phyloP scores from a whole-genome alignment of 2,329 filamentous ascomycete species.

The Apiospora malaysiana region DNA sequence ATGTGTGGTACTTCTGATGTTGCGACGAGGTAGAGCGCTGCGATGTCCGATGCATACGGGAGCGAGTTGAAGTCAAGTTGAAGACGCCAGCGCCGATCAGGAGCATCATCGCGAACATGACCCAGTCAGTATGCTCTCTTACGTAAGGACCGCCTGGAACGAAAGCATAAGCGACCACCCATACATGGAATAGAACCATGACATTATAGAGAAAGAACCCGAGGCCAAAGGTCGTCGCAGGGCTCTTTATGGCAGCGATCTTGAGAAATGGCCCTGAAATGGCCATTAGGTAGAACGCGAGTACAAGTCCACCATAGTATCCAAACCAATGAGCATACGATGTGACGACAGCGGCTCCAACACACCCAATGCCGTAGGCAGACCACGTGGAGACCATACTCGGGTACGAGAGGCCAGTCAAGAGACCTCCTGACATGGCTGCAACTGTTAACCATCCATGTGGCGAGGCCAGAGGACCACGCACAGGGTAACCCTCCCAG shows the following conservation, averaged over 20 bases:
- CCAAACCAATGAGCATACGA: slow-evolving; percentile 83
- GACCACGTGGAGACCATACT: slow-evolving; percentile 77
- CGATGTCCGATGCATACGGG: neutral
- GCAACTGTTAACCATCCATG: slow-evolving; percentile 87
- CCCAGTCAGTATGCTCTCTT: slow-evolving; percentile 93
- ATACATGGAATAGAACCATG: slow-evolving; percentile 95
- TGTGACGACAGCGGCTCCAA: slow-evolving; percentile 81
- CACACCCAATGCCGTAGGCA: slow-evolving; percentile 76
- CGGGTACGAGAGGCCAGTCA: slow-evolving; percentile 77
- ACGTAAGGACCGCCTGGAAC: slow-evolving; percentile 93
- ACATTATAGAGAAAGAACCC: slow-evolving; percentile 94
- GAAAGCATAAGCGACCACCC: slow-evolving; percentile 98
- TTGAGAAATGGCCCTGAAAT: slow-evolving; percentile 76
- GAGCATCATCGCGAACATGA: slow-evolving; percentile 87
- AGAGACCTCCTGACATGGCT: slow-evolving; percentile 82
- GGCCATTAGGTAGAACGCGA: slow-evolving; percentile 83
- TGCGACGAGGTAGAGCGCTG: slow-evolving; percentile 38
- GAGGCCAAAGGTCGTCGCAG: slow-evolving; percentile 81
- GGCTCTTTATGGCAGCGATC: slow-evolving; percentile 77
- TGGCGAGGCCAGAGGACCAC: slow-evolving; percentile 85
- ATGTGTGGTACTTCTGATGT: slow-evolving; percentile 58
- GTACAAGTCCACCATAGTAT: slow-evolving; percentile 79
- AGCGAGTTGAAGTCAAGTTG: slow-evolving; percentile 61
- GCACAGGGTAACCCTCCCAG: slow-evolving; percentile 94
- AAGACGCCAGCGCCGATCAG: slow-evolving; percentile 86